Conservation (phyloP, 768 basidiomycete species). For the Calvatia gigantea region DNA sequence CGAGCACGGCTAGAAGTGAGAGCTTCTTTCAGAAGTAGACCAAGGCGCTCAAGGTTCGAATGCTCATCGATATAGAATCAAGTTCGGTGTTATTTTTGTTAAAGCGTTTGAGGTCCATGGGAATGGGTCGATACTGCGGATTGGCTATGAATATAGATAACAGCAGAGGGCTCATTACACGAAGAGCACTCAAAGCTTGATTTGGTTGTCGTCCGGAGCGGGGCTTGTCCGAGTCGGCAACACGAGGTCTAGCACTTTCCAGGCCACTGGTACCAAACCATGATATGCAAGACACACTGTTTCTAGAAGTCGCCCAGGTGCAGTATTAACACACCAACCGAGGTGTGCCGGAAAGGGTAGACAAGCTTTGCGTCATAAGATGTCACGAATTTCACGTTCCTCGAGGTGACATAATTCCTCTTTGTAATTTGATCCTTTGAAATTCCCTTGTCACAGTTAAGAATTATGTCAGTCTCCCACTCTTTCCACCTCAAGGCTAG, state of each 20-base stretch:
- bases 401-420: too few species aligned
- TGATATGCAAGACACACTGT: neutral
- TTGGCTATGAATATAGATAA: conserved; percentile 4
- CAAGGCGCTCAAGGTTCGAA: conserved; percentile 1
- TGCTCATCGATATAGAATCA: conserved; percentile 12
- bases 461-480: neutral
- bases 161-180: neutral
- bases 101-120: neutral
- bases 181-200: neutral
- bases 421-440: too few species aligned
- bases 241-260: neutral
- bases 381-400: too few species aligned
- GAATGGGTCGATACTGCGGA: conserved; percentile 9
- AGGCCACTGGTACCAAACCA: neutral
- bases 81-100: neutral
- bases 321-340: neutral
- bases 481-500: neutral
- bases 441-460: neutral
- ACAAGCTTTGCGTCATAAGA: too few species aligned
- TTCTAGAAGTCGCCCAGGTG: neutral
- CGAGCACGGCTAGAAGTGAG: neutral
- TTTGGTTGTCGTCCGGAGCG: neutral
- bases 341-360: too few species aligned
- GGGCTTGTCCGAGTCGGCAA: neutral
- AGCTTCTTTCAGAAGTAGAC: neutral